Conservation (phyloP, 1,284 basidiomycete species). For the Marasmius fiardii region DNA sequence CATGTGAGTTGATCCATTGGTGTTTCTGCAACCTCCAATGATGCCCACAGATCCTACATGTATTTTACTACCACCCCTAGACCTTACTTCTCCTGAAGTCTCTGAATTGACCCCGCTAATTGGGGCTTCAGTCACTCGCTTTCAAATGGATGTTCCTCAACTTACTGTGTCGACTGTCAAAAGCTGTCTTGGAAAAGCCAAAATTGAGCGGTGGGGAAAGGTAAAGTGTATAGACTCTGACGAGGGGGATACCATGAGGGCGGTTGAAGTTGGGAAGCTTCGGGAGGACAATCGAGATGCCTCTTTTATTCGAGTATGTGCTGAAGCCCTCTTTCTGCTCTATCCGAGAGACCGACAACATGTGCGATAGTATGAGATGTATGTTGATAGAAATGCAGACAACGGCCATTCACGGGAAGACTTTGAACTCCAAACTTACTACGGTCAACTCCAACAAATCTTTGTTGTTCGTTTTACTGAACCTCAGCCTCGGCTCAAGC, state of each 20-base stretch:
- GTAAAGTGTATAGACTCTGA: slow-evolving; percentile 22
- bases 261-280: slow-evolving; percentile 13
- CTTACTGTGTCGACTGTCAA: not conserved
- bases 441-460: slow-evolving; percentile 20
- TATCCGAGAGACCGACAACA: no score
- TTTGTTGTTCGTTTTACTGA: slow-evolving; percentile 13
- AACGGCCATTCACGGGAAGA: not conserved
- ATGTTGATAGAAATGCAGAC: no score
- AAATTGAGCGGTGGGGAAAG: slow-evolving; percentile 6
- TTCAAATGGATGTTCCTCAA: slow-evolving; percentile 15
- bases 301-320: slow-evolving; percentile 29
- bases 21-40: slow-evolving; percentile 19
- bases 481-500: not conserved
- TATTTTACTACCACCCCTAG: no score
- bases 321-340: not conserved
- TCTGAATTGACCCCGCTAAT: no score
- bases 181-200: not conserved
- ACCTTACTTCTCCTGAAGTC: no score
- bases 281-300: slow-evolving; percentile 24
- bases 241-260: slow-evolving; percentile 30
- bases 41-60: no score
- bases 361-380: no score
- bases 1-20: no score
- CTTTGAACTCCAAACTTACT: no score
- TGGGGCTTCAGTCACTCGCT: no score